Percentiles rank a stretch among this genome's conserved stretches.
Conservation (phyloP, 352 stramenopile species). For the Phytophthora boehmeriae region DNA sequence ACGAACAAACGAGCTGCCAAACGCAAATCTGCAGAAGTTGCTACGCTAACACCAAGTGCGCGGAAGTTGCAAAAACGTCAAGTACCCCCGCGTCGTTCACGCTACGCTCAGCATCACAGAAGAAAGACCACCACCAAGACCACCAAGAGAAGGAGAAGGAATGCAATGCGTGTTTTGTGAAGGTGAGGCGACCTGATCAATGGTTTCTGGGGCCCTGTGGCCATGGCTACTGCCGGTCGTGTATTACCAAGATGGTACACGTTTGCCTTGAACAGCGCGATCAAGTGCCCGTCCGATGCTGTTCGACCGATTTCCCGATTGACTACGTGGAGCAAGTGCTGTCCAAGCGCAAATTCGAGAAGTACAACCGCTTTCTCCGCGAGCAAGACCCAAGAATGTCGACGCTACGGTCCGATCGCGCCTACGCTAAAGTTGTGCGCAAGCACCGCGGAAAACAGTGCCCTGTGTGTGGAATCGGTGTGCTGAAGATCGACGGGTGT, state of each 20-base stretch:
- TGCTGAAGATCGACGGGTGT: constrained; percentile 57
- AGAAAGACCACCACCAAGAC: background rate
- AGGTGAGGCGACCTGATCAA: constrained; percentile 5
- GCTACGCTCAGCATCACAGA: constrained; percentile 7
- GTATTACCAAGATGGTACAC: constrained; percentile 40
- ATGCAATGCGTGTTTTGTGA: constrained; percentile 36
- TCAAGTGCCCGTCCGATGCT: constrained; percentile 47
- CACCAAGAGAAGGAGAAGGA: constrained; percentile 9
- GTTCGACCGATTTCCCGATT: constrained; percentile 42
- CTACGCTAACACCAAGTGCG: background rate
- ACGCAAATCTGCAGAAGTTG: constrained; percentile 14
- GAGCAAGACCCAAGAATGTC: constrained; percentile 42
- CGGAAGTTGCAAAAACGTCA: constrained; percentile 16
- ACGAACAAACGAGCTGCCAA: constrained; percentile 16
- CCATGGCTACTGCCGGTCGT: constrained; percentile 49
- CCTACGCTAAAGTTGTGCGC: constrained; percentile 49
- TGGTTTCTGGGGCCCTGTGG: constrained; percentile 29
- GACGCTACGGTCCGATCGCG: constrained; percentile 52
- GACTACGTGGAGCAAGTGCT: constrained; percentile 36
- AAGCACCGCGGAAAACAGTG: constrained; percentile 55
- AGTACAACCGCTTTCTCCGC: constrained; percentile 45
- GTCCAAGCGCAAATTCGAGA: constrained; percentile 6
- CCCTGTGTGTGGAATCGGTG: constrained; percentile 58
- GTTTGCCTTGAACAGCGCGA: constrained; percentile 36
- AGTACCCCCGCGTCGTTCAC: background rate